phyloP scores from a whole-genome alignment of 2,329 filamentous ascomycete species.

The Keithomyces neogunnii region DNA sequence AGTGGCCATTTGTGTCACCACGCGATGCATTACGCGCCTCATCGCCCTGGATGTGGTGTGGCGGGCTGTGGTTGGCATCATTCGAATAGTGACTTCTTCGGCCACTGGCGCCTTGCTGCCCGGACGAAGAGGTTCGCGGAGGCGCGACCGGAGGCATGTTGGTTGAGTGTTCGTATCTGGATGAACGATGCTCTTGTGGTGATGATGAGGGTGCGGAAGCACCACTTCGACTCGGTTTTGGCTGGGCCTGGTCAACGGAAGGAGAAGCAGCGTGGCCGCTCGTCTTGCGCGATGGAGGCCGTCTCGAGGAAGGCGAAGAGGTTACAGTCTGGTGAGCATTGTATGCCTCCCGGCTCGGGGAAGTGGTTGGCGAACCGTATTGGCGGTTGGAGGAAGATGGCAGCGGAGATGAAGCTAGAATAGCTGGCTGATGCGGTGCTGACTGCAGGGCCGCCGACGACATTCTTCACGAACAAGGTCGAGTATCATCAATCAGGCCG shows the following conservation, averaged over 20 bases:
- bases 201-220: conserved; percentile 34
- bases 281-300: conserved; percentile 42
- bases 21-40: conserved; percentile 26
- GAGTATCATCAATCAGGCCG: conserved; percentile 1
- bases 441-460: conserved; percentile 55
- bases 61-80: conserved; percentile 35
- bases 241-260: conserved; percentile 27
- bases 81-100: conserved; percentile 36
- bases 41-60: conserved; percentile 30
- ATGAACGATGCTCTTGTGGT: conserved; percentile 32
- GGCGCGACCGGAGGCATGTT: conserved; percentile 56
- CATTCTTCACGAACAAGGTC: conserved; percentile 21
- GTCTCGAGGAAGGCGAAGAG: conserved; percentile 44
- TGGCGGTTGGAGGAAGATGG: conserved; percentile 40
- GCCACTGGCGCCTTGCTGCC: conserved; percentile 35
- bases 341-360: conserved; percentile 46
- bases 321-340: conserved; percentile 42
- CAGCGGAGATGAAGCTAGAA: conserved; percentile 40
- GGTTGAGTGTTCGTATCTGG: conserved; percentile 43
- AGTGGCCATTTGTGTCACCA: conserved; percentile 18
- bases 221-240: conserved; percentile 37
- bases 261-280: conserved; percentile 38
- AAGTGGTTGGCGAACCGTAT: conserved; percentile 43
- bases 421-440: conserved; percentile 45
- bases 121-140: conserved; percentile 77